Percentiles rank a stretch among this genome's conserved stretches.
phyloP scores from a whole-genome alignment of 257 asterid species.

The Solanum neorickii region DNA sequence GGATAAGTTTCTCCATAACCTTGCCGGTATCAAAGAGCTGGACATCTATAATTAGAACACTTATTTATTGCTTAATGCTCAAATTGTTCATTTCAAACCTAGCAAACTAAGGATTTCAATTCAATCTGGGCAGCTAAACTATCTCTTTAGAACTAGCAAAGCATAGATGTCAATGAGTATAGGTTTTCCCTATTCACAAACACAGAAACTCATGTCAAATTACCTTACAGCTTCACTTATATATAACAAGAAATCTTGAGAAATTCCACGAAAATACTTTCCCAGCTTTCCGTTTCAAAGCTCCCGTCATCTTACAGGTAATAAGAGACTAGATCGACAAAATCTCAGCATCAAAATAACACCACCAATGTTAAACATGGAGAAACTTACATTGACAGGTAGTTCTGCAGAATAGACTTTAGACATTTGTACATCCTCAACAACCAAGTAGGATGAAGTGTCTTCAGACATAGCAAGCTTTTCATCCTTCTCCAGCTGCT shows the following conservation, averaged over 20 bases:
- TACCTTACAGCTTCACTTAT: background rate
- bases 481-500: conserved; percentile 42
- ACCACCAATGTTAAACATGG: background rate
- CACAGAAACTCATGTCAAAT: background rate
- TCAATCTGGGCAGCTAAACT: background rate
- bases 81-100: background rate
- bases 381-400: conserved; percentile 46
- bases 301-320: background rate
- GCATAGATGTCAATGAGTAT: background rate
- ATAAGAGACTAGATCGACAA: background rate
- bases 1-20: background rate
- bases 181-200: background rate
- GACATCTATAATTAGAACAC: background rate
- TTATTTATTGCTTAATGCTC: background rate
- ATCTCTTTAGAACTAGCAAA: background rate
- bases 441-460: conserved; percentile 27
- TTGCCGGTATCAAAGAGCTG: background rate
- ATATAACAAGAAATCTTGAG: background rate
- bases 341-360: background rate
- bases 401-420: conserved; percentile 48
- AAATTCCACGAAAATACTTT: background rate
- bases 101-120: background rate
- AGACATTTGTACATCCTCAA: conserved; percentile 51
- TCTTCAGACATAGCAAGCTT: conserved; percentile 38
- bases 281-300: background rate